Evolutionary conservation across 1,284 basidiomycete species (phyloP), one percentile per base, ranked within the genome.

Genomic region (Ceratobasidium sp.): DNA sequence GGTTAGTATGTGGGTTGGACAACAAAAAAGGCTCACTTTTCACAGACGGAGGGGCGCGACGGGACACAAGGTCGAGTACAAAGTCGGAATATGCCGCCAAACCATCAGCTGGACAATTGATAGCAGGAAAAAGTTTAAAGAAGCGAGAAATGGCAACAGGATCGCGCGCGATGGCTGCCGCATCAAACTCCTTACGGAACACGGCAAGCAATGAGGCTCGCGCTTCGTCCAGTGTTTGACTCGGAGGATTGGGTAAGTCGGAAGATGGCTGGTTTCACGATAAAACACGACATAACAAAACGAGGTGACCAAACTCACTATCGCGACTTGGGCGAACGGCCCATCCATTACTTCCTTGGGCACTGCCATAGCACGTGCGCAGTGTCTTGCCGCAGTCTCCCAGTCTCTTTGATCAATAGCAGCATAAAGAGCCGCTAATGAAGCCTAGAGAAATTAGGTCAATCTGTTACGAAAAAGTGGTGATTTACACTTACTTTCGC

Each of bases 51-150:
- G 93, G 92, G 18, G 92, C 90, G 80, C 94, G 90, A 0, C 93
- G 90, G 77, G 93, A 91, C 71, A 99, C 95, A 63, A 99, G 90
- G 79, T 95, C 93, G 3, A 97, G 92, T 2, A 99, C 96, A 86
- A 99, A 99, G 20, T 92, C 90, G 0, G 96, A 94, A 86, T 99
- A 99, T 0, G 94, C 95, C 79, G 95, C 91, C n/a, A 99, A 88
- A 0, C 98, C 98, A 84, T 97, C 95, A n/a, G 89, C 87, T 84
- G 95, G 93, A 90, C 92, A 94, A 18, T 96, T 96, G 70, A 99
- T 95, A 0, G 93, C 92, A 1, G 98, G 97, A 86, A 99, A 99
- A 1, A 99, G 89, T 84, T 98, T 97, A 89, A 99, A 99, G 86
- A 96, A 99, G 6, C 97, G 91, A 81, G 93, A 97, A 1, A 96